Conservation (phyloP, 495 filamentous ascomycete species). For the Neurospora africana region DNA sequence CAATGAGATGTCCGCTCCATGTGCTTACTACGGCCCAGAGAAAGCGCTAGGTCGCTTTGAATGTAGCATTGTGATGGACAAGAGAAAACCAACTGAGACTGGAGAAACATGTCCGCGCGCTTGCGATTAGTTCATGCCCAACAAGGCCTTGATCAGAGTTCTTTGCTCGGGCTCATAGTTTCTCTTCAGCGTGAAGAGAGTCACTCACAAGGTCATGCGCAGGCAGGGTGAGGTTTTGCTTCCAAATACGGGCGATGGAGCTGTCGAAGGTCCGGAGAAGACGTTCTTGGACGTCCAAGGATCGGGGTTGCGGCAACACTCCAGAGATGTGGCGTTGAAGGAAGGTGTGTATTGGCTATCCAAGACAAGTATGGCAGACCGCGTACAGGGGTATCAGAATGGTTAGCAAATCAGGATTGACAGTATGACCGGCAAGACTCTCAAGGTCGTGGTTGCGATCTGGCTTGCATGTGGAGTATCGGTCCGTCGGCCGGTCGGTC, state of each 20-base stretch:
- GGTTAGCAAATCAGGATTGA: constrained; percentile 15
- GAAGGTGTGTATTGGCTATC: constrained; percentile 12
- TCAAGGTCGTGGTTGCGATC: constrained; percentile 22
- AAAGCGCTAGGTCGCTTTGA: neutral
- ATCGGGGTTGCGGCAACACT: constrained; percentile 20
- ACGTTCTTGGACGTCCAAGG: constrained; percentile 3
- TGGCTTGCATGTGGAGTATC: constrained; percentile 29
- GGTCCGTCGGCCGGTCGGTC: constrained; percentile 26
- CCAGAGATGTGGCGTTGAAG: constrained; percentile 12
- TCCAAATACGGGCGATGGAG: neutral
- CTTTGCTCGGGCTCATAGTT: neutral
- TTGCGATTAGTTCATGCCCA: neutral
- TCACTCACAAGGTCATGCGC: neutral
- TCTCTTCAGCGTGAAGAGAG: neutral
- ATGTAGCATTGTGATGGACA: neutral
- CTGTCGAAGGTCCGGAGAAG: neutral
- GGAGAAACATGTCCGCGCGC: neutral
- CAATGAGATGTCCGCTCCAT: neutral
- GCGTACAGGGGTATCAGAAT: constrained; percentile 1
- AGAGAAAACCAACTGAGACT: neutral
- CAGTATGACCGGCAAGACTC: neutral
- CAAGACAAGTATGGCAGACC: constrained; percentile 6
- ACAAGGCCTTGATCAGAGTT: neutral
- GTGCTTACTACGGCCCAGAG: neutral
- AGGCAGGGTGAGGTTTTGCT: neutral